Percentiles rank a stretch among this genome's conserved stretches.
phyloP scores from a whole-genome alignment of 2,329 filamentous ascomycete genomes.

The Aspergillus amoenus region DNA sequence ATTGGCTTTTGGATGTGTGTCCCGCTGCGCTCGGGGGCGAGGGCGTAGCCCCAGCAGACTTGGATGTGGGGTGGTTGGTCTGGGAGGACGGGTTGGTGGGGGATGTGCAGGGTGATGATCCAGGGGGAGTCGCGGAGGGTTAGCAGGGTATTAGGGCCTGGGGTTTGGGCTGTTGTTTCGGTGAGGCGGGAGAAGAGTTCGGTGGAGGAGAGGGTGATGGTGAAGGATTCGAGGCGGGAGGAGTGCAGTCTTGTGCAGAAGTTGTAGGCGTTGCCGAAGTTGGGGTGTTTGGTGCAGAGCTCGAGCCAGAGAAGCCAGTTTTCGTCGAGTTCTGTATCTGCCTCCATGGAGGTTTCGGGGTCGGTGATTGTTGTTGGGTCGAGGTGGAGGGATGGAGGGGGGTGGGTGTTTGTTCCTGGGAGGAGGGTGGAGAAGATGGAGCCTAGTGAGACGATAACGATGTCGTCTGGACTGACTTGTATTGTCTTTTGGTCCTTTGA shows the following conservation, averaged over 20 bases:
- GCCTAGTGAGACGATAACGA: constrained; percentile 43
- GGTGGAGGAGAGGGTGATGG: constrained; percentile 37
- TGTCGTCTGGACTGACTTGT: constrained; percentile 30
- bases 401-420: constrained; percentile 32
- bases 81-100: constrained; percentile 44
- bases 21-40: constrained; percentile 37
- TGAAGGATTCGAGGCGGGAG: constrained; percentile 43
- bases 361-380: constrained; percentile 10
- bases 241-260: constrained; percentile 40
- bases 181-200: constrained; percentile 30
- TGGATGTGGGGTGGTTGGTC: constrained; percentile 34
- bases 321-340: constrained; percentile 30
- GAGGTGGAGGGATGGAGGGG: constrained; percentile 25
- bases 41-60: constrained; percentile 43
- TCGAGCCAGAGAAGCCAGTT: constrained; percentile 45
- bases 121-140: constrained; percentile 42
- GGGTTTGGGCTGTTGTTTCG: constrained; percentile 31
- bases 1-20: constrained; percentile 43
- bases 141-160: constrained; percentile 37
- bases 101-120: constrained; percentile 43
- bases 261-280: constrained; percentile 42
- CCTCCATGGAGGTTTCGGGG: neutral
- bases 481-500: constrained; percentile 16
- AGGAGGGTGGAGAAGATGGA: constrained; percentile 39
- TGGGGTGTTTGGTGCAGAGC: constrained; percentile 35